Base-by-base conservation (phyloP, 2,329 filamentous ascomycete genomes). In the Fusarium albidum region DNA sequence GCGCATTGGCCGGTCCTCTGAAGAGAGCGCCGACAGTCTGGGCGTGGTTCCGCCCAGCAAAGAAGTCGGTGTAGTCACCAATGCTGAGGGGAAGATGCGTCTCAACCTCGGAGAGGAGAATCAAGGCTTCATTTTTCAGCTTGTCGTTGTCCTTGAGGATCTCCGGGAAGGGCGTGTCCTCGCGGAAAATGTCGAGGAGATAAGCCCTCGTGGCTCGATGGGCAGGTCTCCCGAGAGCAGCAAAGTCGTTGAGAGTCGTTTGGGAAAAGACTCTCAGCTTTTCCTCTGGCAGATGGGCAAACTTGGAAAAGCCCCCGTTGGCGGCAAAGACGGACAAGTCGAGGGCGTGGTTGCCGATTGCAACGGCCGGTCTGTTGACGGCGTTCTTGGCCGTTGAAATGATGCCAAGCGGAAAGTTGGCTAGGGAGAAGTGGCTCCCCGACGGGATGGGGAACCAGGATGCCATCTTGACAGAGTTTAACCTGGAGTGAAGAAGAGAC, bases 31-130 rank as follows among this genome's bases (percentile, higher is more conserved):
- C 89, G 13, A 89, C 80, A 59, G 73, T 75, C 74, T 86, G 89
- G 13, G 91, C 90, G 72, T 95, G 90, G 68, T 92, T 87, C 56
- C 87, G 75, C 26, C 90, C 90, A 26, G 88, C 90, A 67, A 91
- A 94, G 77, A 94, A 95, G 69, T 95, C 90, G 5, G 90, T 91
- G 69, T 94, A 94, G 70, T 94, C 91, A 37, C 89, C 89, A 64
- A 94, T 91, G 41, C 82, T 79, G 79, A 95, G 85, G 3, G 91
- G 91, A 3, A 94, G 66, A 65, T 93, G 89, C 63, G 81, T 87
- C 54, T 78, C 80, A 15, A 88, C 81, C 11, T 82, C 79, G 21
- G 65, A 38, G 1, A 71, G 44, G 4, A 68, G 63, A 26, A 76
- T 12, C 17, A 74, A 49, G 1, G 69, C 74, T 13, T 64, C 37